Base-by-base conservation (phyloP, 495 filamentous ascomycete genomes). In the Apodospora peruviana region DNA sequence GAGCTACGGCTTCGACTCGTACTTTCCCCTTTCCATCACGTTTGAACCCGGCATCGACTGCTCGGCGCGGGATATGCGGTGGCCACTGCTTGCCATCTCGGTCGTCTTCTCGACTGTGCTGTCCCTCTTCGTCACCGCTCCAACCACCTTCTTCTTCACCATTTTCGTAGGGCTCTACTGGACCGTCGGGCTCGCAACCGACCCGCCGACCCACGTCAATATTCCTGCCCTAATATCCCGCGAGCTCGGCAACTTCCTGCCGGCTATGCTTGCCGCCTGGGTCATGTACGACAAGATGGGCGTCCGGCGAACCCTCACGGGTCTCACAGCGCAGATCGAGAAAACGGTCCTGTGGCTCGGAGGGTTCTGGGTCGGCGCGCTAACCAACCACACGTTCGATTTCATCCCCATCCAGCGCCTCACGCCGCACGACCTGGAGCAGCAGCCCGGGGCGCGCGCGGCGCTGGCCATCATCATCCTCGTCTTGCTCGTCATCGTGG, bases 361-460 rank as follows among this genome's bases (percentile, higher is more conserved):
- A 1, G 76, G 76, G 14, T 81, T 80, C 50, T 94, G 90, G 81
- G 75, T 93, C 49, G 89, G 86, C 16, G 81, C 85, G 0, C 67
- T 95, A 45, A 86, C 84, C 36, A 95, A 94, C 57, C 85, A 90
- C 55, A 93, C 89, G 1, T 83, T 95, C 58, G 84, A 86, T 37
- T 79, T 83, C 67, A 90, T 95, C 53, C 89, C 89, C 3, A 85
- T 95, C 55, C 72, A 85, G 52, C 80, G 90, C 18, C 71, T 95
- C 7, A 94, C 86, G 0, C 74, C 79, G 0, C 79, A 85, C 56
- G 90, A 94, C 57, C 77, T 95, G 17, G 65, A 79, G 35, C 76
- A 84, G 59, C 86, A 94, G 51, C 87, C 87, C 0, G 88, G 88
- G 2, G 89, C 90, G 2, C 80, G 82, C 48, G 61, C 78, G 1